phyloP scores from a whole-genome alignment of 306 rosid species.

The Calophaca sinica region DNA sequence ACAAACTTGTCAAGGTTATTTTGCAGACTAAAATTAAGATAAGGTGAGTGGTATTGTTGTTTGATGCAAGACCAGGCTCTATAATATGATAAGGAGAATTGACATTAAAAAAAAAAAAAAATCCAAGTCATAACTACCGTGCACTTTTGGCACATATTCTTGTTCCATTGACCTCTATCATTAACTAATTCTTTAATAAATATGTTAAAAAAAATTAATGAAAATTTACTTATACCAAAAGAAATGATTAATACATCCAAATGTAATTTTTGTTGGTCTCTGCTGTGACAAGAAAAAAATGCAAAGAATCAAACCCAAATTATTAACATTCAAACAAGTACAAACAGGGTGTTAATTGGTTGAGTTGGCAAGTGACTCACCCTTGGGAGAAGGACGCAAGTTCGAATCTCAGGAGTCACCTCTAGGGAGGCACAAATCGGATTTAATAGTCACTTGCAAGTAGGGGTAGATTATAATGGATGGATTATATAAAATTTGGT shows the following conservation, averaged over 20 bases:
- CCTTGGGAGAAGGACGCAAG: no score
- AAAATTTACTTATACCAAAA: neutral
- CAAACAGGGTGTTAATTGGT: no score
- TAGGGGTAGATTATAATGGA: no score
- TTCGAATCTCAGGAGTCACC: no score
- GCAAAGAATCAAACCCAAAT: conserved; percentile 24
- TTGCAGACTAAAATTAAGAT: conserved; percentile 14
- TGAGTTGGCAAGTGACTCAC: no score
- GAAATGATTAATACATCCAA: neutral
- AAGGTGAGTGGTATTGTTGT: conserved; percentile 16
- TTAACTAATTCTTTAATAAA: neutral
- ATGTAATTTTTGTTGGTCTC: neutral
- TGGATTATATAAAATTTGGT: no score
- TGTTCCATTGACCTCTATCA: conserved; percentile 39
- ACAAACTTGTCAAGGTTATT: conserved; percentile 13
- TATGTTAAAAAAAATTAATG: neutral
- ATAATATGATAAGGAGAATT: conserved; percentile 15
- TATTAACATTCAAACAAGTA: no score
- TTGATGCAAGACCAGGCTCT: conserved; percentile 34
- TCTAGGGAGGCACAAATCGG: no score
- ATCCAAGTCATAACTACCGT: conserved; percentile 8
- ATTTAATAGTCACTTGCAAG: no score
- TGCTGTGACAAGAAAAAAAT: neutral
- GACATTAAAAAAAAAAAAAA: neutral
- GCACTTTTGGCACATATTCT: conserved; percentile 42